Conservation (phyloP, 768 basidiomycete genomes). For the Boletus eberwhitei region DNA sequence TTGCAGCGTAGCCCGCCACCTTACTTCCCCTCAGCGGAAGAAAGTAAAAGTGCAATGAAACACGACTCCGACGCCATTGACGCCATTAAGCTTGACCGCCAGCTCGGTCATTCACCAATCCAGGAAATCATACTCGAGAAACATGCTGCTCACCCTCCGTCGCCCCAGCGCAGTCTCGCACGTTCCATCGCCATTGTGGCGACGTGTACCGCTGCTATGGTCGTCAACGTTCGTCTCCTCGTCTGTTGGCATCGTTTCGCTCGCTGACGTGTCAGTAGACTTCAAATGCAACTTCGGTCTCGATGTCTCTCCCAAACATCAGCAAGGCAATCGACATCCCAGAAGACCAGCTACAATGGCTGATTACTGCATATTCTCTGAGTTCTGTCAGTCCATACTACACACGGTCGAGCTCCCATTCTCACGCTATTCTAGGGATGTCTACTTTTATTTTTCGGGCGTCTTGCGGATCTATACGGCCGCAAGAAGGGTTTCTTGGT, state of each 20-base stretch:
- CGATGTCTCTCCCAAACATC: constrained; percentile 54
- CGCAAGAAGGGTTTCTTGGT: constrained; percentile 63
- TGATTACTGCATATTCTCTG: constrained; percentile 62
- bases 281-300: constrained; percentile 40
- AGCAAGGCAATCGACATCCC: constrained; percentile 45
- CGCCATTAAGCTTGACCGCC: constrained; percentile 7
- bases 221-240: constrained; percentile 32
- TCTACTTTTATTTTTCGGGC: constrained; percentile 69
- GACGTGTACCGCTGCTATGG: constrained; percentile 40
- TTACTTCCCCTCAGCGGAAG: constrained; percentile 1
- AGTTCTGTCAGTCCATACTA: constrained; percentile 52
- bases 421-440: constrained; percentile 56
- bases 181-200: constrained; percentile 31
- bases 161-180: constrained; percentile 19
- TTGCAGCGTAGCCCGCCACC: neutral
- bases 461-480: constrained; percentile 79
- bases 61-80: constrained; percentile 6
- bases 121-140: constrained; percentile 11
- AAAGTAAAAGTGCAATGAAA: constrained; percentile 6
- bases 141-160: neutral
- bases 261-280: constrained; percentile 21
- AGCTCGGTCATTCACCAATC: constrained; percentile 9
- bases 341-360: constrained; percentile 60
- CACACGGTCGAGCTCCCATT: neutral
- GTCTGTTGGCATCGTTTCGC: neutral